Percentiles rank a stretch among this genome's conserved stretches.
These are phyloP conservation scores for Psidium guajava DNA, from an alignment of 345 rosid genomes.

Conservation along the genomic window DNA sequence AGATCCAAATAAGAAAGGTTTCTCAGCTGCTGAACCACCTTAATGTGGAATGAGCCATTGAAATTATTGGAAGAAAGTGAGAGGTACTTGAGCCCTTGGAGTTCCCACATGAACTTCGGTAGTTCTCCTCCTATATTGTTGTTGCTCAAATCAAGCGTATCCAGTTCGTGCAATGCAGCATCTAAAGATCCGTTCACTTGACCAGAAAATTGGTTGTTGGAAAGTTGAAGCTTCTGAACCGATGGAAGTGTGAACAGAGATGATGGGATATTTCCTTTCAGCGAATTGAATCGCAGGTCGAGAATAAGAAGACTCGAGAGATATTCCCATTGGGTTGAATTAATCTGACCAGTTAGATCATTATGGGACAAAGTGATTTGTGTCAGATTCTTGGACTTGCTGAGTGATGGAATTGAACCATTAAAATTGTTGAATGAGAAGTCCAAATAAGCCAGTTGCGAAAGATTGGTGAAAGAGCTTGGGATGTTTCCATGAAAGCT, in stretches of 20 bases:
- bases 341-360: slow-evolving; percentile 7
- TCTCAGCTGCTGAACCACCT: slow-evolving; percentile 4
- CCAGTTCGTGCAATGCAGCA: neutral
- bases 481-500: slow-evolving; percentile 18
- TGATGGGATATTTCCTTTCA: slow-evolving; percentile 17
- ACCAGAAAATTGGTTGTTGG: slow-evolving; percentile 20
- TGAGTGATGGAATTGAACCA: slow-evolving; percentile 23
- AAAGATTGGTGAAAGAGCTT: slow-evolving; percentile 6
- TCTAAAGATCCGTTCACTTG: neutral
- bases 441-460: slow-evolving; percentile 9
- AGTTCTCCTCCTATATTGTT: slow-evolving; percentile 26
- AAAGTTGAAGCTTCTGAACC: slow-evolving; percentile 1
- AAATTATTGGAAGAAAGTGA: slow-evolving; percentile 33
- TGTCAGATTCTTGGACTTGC: slow-evolving; percentile 5
- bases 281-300: slow-evolving; percentile 9
- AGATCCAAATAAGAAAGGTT: slow-evolving; percentile 31
- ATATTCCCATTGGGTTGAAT: slow-evolving; percentile 9
- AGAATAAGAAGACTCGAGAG: slow-evolving; percentile 8
- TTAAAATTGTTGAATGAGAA: slow-evolving; percentile 18
- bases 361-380: slow-evolving; percentile 14
- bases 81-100: slow-evolving; percentile 13
- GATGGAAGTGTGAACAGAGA: slow-evolving; percentile 6
- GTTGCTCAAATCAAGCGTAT: slow-evolving; percentile 25
- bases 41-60: slow-evolving; percentile 15
- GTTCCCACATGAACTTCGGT: neutral